phyloP scores from a whole-genome alignment of 768 basidiomycete genomes.

The Russula lepida region DNA sequence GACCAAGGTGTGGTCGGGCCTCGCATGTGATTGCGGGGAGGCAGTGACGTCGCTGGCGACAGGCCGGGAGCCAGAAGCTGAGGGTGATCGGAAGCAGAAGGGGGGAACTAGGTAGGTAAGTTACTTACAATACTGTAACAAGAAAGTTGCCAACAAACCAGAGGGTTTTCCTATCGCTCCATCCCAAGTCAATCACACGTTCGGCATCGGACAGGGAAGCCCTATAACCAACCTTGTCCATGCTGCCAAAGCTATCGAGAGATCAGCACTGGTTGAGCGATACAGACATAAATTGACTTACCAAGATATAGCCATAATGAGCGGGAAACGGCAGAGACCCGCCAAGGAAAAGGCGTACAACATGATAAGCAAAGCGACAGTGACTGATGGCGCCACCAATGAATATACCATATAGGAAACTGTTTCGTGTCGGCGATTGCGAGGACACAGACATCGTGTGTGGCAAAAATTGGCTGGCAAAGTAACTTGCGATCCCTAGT shows the following conservation, averaged over 20 bases:
- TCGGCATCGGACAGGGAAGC: neutral
- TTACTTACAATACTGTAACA: too few species aligned
- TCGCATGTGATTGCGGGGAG: too few species aligned
- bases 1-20: too few species aligned
- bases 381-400: conserved; percentile 54
- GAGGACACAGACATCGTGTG: conserved; percentile 44
- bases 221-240: conserved; percentile 30
- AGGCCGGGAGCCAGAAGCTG: too few species aligned
- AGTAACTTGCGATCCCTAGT: conserved; percentile 60
- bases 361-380: conserved; percentile 26
- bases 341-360: neutral
- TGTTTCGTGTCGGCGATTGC: conserved; percentile 24
- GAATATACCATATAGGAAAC: conserved; percentile 67
- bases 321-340: neutral
- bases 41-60: too few species aligned
- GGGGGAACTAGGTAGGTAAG: too few species aligned
- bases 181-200: neutral
- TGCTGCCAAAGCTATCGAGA: conserved; percentile 53
- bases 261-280: neutral
- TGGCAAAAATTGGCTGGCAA: conserved; percentile 59
- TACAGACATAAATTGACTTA: conserved; percentile 28
- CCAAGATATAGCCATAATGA: conserved; percentile 54
- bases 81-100: too few species aligned
- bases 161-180: too few species aligned
- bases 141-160: too few species aligned